Percentiles rank a stretch among this genome's conserved stretches.
phyloP scores from a whole-genome alignment of 2,329 filamentous ascomycete species.

The Trichophyton benhamiae region DNA sequence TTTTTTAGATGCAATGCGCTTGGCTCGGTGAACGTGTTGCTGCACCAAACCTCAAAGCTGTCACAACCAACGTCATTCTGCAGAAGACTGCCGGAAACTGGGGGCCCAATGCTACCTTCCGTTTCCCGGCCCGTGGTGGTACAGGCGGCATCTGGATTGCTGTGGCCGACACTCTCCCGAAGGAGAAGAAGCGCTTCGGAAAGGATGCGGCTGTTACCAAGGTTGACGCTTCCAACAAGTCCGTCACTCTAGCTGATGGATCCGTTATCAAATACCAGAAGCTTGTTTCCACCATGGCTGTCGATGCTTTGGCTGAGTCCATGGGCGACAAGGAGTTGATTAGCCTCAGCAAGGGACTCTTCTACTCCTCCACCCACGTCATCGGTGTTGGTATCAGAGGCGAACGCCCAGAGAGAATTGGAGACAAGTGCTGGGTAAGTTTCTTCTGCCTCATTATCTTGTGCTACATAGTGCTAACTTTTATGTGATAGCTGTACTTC shows the following conservation, averaged over 20 bases:
- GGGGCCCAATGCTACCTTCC: conserved; percentile 97
- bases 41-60: conserved; percentile 85
- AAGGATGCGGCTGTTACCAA: conserved; percentile 71
- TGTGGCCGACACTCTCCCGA: conserved; percentile 81
- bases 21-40: conserved; percentile 99
- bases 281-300: conserved; percentile 90
- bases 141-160: conserved; percentile 99
- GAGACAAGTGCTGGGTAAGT: conserved; percentile 94
- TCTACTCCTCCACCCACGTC: conserved; percentile 95
- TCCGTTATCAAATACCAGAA: conserved; percentile 83
- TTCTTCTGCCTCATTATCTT: background rate
- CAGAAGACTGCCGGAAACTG: conserved; percentile 94
- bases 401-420: conserved; percentile 82
- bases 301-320: conserved; percentile 73
- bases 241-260: conserved; percentile 69
- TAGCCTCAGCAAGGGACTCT: conserved; percentile 74
- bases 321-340: conserved; percentile 82
- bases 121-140: conserved; percentile 88
- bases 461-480: background rate
- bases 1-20: conserved; percentile 80
- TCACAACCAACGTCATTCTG: conserved; percentile 87
- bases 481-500: conserved; percentile 65
- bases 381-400: conserved; percentile 92
- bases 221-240: conserved; percentile 75
- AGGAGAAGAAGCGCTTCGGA: conserved; percentile 84